These are phyloP conservation scores for Chimonanthus praecox DNA, from an alignment of 164 flowering plant genomes.

Conservation along the genomic window DNA sequence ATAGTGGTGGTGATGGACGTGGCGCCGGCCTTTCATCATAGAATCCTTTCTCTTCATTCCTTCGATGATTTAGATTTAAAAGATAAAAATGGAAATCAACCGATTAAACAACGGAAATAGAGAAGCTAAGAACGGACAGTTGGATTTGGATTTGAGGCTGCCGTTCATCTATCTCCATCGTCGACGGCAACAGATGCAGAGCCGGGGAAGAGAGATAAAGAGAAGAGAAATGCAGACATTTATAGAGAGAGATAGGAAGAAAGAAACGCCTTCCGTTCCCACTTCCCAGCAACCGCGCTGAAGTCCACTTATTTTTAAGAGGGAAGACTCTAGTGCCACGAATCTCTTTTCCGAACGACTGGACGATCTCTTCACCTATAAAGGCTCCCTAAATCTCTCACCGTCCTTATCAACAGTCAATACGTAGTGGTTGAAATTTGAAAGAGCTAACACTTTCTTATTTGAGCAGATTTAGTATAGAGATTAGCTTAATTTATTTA, in stretches of 20 bases:
- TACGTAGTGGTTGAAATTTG: no score
- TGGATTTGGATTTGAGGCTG: background rate
- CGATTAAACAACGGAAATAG: no score
- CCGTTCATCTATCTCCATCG: background rate
- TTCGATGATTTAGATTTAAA: background rate
- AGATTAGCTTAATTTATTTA: no score
- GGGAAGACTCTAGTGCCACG: background rate
- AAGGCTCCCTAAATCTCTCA: no score
- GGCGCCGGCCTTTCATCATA: conserved; percentile 6
- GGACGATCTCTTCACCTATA: no score
- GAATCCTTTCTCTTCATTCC: background rate
- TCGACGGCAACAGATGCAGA: background rate
- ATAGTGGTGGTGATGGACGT: conserved; percentile 8
- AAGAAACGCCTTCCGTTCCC: background rate
- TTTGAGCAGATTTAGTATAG: no score
- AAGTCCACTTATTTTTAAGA: background rate
- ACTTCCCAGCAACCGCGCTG: background rate
- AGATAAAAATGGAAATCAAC: no score
- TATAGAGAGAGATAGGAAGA: background rate
- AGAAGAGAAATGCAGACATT: no score
- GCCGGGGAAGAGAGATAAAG: background rate
- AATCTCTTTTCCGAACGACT: background rate
- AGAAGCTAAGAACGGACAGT: background rate
- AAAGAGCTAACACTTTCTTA: no score
- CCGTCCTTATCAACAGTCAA: no score